Evolutionary conservation across 164 flowering plant species (phyloP), one percentile per base, ranked within the genome.

Genomic region (Amborella trichopoda): DNA sequence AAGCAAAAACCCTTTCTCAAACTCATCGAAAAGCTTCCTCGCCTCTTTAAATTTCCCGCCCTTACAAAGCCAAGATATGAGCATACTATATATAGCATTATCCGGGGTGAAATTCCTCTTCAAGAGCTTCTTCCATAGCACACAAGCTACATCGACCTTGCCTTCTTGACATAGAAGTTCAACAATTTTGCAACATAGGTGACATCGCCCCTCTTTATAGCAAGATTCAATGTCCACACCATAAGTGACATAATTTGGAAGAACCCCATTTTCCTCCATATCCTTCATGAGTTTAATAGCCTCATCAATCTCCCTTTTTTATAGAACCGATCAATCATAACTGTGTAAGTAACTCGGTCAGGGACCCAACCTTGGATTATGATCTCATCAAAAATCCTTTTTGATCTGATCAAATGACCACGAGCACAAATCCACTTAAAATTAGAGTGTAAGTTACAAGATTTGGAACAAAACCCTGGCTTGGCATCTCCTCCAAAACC

Each of bases 1-100:
- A 12, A 93, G 90, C 22, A 68, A 58, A 0, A 77, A 71, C 25
- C 85, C 74, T 53, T 34, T 78, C 53, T 71, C 87, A 49, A 84
- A 78, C 66, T 82, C 80, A 42, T 78, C 75, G 65, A 89, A 80
- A 40, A 80, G 46, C 53, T 74, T 80, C 71, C 67, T 76, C 1
- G 95, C 95, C 51, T 88, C 97, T 73, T 41, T 48, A 33, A 80
- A 37, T 41, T 69, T 70, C 58, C 83, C 91, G 17, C 79, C 50
- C 68, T 86, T 83, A 51, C 90, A 86, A 16, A 86, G 73, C 94
- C 95, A 90, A 55, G 82, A 73, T 13, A 85, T 71, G 26, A 90
- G 80, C 0, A 91, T 73, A 53, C 88, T 76, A 1, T 70, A 62
- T 19, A 85, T 70, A 0, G 76, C 76, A 63, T 79, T 71, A 68